A percentile compares a stretch with the other conserved stretches of the same genome.
phyloP scores from a whole-genome alignment of 345 rosid species.

The Sisymbrium altissimum region DNA sequence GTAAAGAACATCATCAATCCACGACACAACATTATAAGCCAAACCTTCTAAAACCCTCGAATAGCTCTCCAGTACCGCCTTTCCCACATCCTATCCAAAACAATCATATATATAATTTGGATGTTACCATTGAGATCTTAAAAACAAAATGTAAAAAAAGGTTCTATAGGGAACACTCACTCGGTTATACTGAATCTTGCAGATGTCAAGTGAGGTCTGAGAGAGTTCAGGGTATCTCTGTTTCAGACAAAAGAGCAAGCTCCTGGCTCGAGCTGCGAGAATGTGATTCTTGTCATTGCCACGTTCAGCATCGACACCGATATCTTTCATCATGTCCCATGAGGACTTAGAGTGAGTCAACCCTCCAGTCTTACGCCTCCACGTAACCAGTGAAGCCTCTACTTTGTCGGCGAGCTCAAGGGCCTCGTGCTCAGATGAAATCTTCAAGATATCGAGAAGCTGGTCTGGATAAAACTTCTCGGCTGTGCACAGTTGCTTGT shows the following conservation, averaged over 20 bases:
- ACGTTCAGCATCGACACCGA: constrained; percentile 58
- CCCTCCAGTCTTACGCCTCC: constrained; percentile 92
- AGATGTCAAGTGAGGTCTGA: constrained; percentile 86
- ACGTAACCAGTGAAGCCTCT: constrained; percentile 87
- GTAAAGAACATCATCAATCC: constrained; percentile 87
- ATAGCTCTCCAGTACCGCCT: constrained; percentile 85
- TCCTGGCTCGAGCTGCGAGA: constrained; percentile 80
- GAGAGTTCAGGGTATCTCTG: constrained; percentile 86
- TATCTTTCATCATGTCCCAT: constrained; percentile 83
- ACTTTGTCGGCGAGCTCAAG: constrained; percentile 80
- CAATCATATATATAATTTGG: neutral
- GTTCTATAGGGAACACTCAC: too few relatives aligned
- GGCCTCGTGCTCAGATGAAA: constrained; percentile 86
- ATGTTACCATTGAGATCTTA: neutral
- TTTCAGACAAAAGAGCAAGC: constrained; percentile 74
- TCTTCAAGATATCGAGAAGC: constrained; percentile 61
- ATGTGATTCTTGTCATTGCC: constrained; percentile 70
- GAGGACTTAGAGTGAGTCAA: constrained; percentile 67
- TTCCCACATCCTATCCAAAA: constrained; percentile 74
- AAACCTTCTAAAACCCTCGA: constrained; percentile 87
- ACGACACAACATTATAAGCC: constrained; percentile 83
- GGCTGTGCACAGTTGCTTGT: constrained; percentile 52
- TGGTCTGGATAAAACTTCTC: constrained; percentile 71
- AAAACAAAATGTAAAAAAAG: neutral
- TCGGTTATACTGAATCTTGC: constrained; percentile 83